Base-by-base conservation (phyloP, 2,329 filamentous ascomycete species). In the Fusarium sp. region DNA sequence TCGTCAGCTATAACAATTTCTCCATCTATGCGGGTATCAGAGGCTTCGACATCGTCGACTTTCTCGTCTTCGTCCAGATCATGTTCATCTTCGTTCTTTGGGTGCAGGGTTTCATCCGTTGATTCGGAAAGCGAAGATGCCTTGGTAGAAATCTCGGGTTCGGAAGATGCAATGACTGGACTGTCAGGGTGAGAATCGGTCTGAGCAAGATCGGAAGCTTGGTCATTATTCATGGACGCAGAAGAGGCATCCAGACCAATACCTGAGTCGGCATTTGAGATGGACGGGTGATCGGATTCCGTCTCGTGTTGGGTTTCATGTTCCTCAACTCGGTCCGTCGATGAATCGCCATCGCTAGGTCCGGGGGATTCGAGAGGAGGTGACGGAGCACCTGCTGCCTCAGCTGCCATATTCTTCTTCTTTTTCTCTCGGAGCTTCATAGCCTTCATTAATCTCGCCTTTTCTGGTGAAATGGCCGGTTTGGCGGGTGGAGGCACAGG, bases 391-490 rank as follows among this genome's bases (percentile, higher is more conserved):
- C 58, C 74, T 15, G 77, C 72, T 10, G 76, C 60, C 65, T 69
- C 69, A 22, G 68, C 80, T 63, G 68, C 79, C 76, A 72, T 76
- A 50, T 76, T 73, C 70, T 65, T 80, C 81, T 83, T 84, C 80
- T 94, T 94, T 82, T 93, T 94, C 81, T 97, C 96, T 57, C 95
- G 89, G 74, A 98, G 82, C 81, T 98, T 93, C 83, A 98, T 88
- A 12, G 96, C 96, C 83, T 97, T 98, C 93, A 97, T 95, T 70
- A 99, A 85, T 60, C 96, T 89, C 68, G 93, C 90, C 83, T 97
- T 98, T 81, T 99, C 96, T 1, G 94, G 93, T 3, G 94, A 94
- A 77, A 97, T 92, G 80, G 86, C 76, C 81, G 83, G 81, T 75
- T 83, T 84, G 41, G 75, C 74, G 10, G 85, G 81, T 75, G 86